Conservation (phyloP, 2,329 filamentous ascomycete species). For the Bipolaris cookei region DNA sequence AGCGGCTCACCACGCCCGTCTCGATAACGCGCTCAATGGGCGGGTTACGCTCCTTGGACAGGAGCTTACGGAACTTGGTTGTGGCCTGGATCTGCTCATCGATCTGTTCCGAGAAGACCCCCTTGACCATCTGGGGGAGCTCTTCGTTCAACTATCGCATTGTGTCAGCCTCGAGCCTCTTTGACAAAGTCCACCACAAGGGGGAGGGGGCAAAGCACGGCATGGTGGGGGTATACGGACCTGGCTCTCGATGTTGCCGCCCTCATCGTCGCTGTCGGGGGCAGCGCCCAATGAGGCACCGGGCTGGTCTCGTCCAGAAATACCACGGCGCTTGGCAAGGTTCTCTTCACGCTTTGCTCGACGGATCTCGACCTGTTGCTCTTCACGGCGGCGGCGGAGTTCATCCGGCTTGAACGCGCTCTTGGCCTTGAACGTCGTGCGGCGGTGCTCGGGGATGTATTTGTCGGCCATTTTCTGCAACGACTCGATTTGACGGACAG, state of each 20-base stretch:
- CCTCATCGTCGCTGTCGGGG: conserved; percentile 97
- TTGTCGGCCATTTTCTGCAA: conserved; percentile 85
- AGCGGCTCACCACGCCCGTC: conserved; percentile 95
- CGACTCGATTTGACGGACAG: conserved; percentile 28
- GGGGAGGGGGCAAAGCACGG: conserved; percentile 8
- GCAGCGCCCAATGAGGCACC: conserved; percentile 85
- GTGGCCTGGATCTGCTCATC: conserved; percentile 96
- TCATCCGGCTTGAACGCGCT: conserved; percentile 99
- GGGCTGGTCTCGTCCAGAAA: conserved; percentile 75
- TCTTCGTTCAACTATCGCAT: conserved; percentile 84
- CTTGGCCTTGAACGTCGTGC: conserved; percentile 99
- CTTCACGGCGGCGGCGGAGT: conserved; percentile 95
- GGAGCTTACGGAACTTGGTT: conserved; percentile 96
- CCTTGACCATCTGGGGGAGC: conserved; percentile 95
- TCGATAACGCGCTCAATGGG: conserved; percentile 99
- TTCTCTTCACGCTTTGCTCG: conserved; percentile 99
- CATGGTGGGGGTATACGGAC: conserved; percentile 62
- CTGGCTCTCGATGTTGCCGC: conserved; percentile 92
- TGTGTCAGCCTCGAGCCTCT: conserved; percentile 23
- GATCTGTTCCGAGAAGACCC: conserved; percentile 98
- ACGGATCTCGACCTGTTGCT: conserved; percentile 98
- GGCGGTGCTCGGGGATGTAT: conserved; percentile 99
- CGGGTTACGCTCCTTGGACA: conserved; percentile 98
- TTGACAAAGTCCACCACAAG: neutral
- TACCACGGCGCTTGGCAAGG: conserved; percentile 95